Percentiles rank a stretch among this genome's conserved stretches.
Conservation (phyloP, 2,329 filamentous ascomycete species). For the Hypoxylon sp. region DNA sequence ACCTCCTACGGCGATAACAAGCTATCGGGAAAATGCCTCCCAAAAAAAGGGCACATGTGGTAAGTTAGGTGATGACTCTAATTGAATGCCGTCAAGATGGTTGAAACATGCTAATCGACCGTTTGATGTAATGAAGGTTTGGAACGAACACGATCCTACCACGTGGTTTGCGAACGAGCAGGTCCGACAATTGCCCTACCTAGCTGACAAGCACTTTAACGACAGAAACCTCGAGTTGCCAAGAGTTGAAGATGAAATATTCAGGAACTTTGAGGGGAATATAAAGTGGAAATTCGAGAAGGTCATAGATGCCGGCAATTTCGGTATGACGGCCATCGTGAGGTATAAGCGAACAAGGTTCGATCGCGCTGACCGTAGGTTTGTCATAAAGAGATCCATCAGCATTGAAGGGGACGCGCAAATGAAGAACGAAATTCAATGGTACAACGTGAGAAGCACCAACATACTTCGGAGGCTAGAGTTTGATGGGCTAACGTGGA, state of each 20-base stretch:
- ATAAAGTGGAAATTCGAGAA: conserved; percentile 8
- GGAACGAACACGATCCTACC: too few species aligned
- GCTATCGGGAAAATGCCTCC: too few species aligned
- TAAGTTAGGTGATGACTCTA: too few species aligned
- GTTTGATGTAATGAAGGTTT: too few species aligned
- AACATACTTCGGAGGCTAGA: not conserved
- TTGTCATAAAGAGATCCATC: conserved; percentile 15
- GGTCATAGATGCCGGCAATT: not conserved
- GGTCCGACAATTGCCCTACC: too few species aligned
- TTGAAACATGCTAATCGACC: too few species aligned
- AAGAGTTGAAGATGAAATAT: not conserved
- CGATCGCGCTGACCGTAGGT: not conserved
- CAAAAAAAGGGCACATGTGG: too few species aligned
- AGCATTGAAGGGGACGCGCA: not conserved
- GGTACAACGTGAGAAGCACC: not conserved
- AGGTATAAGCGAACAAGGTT: not conserved
- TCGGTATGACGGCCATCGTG: not conserved
- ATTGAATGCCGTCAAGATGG: too few species aligned
- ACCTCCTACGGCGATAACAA: too few species aligned
- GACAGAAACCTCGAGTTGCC: not conserved
- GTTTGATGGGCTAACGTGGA: conserved; percentile 7
- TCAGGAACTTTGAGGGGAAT: not conserved
- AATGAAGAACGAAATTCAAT: conserved; percentile 13
- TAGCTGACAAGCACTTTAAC: too few species aligned
- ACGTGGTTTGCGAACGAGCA: too few species aligned